phyloP scores from a whole-genome alignment of 768 basidiomycete genomes.

The Podaxis sp. region DNA sequence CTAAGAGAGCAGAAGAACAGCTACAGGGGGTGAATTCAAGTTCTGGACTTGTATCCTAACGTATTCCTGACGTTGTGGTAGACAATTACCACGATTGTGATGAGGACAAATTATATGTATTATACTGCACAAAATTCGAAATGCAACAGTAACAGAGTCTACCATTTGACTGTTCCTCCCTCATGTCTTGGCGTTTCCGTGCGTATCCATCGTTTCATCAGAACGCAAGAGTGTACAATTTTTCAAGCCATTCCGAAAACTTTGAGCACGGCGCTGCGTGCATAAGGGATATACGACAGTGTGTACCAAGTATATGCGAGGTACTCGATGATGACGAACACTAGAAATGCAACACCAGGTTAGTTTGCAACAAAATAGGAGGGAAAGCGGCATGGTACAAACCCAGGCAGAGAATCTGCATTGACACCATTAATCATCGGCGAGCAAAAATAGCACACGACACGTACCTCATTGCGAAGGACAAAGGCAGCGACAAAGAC shows the following conservation, averaged over 20 bases:
- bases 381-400: conserved; percentile 24
- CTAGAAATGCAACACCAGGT: conserved; percentile 36
- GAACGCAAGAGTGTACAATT: not conserved
- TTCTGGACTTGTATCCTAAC: not conserved
- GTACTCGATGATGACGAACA: conserved; percentile 90
- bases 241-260: conserved; percentile 49
- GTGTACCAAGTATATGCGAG: conserved; percentile 91
- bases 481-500: conserved; percentile 89
- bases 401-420: conserved; percentile 70
- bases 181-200: not conserved
- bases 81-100: conserved; percentile 6
- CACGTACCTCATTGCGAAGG: conserved; percentile 59
- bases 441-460: not conserved
- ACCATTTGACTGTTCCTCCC: not conserved
- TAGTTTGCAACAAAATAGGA: not conserved
- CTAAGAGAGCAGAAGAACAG: conserved; percentile 85
- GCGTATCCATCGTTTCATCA: not conserved
- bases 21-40: conserved; percentile 55
- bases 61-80: not conserved
- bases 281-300: conserved; percentile 89
- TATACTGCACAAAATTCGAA: not conserved
- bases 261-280: conserved; percentile 70
- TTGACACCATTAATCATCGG: not conserved
- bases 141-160: not conserved
- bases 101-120: not conserved